A percentile compares a stretch with the other conserved stretches of the same genome.
phyloP scores from a whole-genome alignment of 768 basidiomycete genomes.

The Nevesoporus exiguus region DNA sequence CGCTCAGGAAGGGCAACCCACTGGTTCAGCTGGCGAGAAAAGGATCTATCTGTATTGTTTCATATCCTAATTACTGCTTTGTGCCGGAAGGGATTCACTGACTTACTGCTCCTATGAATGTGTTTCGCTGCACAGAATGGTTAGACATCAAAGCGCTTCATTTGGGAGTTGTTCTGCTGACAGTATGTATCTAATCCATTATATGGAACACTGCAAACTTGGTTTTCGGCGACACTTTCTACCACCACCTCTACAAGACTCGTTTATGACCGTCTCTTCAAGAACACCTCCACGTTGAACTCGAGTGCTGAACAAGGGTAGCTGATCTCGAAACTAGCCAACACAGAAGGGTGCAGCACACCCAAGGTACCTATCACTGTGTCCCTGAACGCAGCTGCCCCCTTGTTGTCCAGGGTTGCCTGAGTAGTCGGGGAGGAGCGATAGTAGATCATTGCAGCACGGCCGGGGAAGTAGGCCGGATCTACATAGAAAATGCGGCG shows the following conservation, averaged over 20 bases:
- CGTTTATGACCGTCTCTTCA: slow-evolving; percentile 45
- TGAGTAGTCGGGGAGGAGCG: slow-evolving; percentile 45
- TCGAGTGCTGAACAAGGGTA: slow-evolving; percentile 95
- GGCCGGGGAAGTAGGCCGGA: slow-evolving; percentile 91
- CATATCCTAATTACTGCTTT: slow-evolving; percentile 22
- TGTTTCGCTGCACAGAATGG: neutral
- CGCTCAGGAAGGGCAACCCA: neutral
- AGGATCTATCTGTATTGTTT: slow-evolving; percentile 9
- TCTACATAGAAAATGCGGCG: slow-evolving; percentile 45
- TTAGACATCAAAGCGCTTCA: neutral
- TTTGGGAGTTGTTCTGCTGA: neutral
- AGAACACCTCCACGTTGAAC: slow-evolving; percentile 94
- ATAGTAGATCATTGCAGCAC: slow-evolving; percentile 90
- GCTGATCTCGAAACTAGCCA: slow-evolving; percentile 89
- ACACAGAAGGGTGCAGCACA: slow-evolving; percentile 87
- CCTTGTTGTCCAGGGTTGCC: slow-evolving; percentile 38
- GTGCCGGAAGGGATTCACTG: slow-evolving; percentile 3
- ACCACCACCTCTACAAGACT: slow-evolving; percentile 1
- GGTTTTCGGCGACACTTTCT: neutral
- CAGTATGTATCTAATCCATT: slow-evolving; percentile 2
- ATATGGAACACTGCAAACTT: slow-evolving; percentile 4
- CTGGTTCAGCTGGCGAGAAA: neutral
- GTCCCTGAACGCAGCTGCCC: slow-evolving; percentile 50
- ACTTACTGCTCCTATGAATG: slow-evolving; percentile 10
- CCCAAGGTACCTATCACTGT: slow-evolving; percentile 84